Percentiles rank a stretch among this genome's conserved stretches.
Evolutionary conservation across 2,329 filamentous ascomycete species (phyloP).

Genomic region (Boeremia exigua): DNA sequence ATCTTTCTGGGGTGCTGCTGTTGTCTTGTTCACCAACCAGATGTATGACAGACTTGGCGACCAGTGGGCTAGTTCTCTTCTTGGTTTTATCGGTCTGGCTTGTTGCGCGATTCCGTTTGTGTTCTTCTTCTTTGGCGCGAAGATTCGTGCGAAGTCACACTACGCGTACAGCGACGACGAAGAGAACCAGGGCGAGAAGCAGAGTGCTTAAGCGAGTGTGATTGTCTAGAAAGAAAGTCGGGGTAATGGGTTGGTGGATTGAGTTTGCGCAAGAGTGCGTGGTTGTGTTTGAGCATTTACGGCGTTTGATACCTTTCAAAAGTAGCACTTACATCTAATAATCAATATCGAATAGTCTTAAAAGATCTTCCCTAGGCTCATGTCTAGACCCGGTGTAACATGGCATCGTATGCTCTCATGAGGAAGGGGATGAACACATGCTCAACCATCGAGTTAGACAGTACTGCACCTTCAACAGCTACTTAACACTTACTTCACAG

Average conservation of each 20-base stretch:
- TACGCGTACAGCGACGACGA: constrained; percentile 72
- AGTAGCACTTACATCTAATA: background rate
- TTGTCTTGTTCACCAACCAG: constrained; percentile 80
- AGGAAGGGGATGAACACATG: too few species aligned
- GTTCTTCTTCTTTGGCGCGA: constrained; percentile 79
- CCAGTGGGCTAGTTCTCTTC: constrained; percentile 75
- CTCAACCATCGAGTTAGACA: too few species aligned
- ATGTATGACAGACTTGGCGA: constrained; percentile 72
- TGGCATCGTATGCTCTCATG: too few species aligned
- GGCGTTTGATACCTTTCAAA: constrained; percentile 8
- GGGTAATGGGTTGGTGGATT: background rate
- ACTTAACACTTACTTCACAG: too few species aligned
- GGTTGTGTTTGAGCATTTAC: background rate
- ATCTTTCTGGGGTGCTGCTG: constrained; percentile 78
- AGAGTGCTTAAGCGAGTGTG: constrained; percentile 18
- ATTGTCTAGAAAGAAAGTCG: background rate
- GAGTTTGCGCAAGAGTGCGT: background rate
- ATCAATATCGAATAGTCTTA: background rate
- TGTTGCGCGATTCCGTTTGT: constrained; percentile 84
- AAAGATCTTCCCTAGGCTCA: too few species aligned
- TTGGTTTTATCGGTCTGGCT: constrained; percentile 75
- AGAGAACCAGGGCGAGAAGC: constrained; percentile 47
- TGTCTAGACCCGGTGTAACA: too few species aligned
- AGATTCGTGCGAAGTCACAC: constrained; percentile 71
- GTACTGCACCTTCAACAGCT: too few species aligned